phyloP scores from a whole-genome alignment of 2,329 filamentous ascomycete genomes.

The Fusarium siculi region DNA sequence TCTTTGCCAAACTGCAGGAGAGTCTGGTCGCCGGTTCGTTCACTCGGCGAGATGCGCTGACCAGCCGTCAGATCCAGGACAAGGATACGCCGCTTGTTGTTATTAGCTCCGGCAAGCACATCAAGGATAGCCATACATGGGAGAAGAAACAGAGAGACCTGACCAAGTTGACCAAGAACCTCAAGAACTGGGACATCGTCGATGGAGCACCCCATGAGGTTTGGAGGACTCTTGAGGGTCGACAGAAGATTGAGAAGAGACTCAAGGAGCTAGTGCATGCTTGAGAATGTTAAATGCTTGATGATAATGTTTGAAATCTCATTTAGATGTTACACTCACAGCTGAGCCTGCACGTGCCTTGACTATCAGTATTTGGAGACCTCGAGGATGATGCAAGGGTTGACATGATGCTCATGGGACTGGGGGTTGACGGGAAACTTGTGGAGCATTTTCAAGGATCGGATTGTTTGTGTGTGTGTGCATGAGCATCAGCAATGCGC shows the following conservation, averaged over 20 bases:
- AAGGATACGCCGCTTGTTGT: constrained; percentile 80
- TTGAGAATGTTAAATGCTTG: constrained; percentile 12
- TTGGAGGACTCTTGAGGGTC: constrained; percentile 80
- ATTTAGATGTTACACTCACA: not conserved
- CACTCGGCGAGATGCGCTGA: constrained; percentile 82
- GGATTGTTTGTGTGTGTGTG: not conserved
- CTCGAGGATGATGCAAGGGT: constrained; percentile 4
- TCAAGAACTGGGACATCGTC: constrained; percentile 88
- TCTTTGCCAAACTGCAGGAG: constrained; percentile 94
- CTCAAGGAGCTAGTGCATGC: constrained; percentile 72
- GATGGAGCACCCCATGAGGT: constrained; percentile 86
- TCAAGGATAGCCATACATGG: constrained; percentile 77
- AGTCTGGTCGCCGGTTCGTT: constrained; percentile 87
- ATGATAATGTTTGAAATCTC: not conserved
- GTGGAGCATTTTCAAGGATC: constrained; percentile 20
- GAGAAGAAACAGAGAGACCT: constrained; percentile 86
- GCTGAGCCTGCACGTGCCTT: constrained; percentile 13
- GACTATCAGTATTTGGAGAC: constrained; percentile 4
- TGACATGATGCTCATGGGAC: constrained; percentile 28
- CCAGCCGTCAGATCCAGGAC: constrained; percentile 81
- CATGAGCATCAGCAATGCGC: constrained; percentile 22
- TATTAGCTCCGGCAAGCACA: constrained; percentile 81
- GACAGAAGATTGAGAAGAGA: constrained; percentile 80
- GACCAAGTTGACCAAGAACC: constrained; percentile 79
- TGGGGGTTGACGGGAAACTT: constrained; percentile 20